Conservation (phyloP, 73 alveolate genomes). For the Diophrys appendiculata region DNA sequence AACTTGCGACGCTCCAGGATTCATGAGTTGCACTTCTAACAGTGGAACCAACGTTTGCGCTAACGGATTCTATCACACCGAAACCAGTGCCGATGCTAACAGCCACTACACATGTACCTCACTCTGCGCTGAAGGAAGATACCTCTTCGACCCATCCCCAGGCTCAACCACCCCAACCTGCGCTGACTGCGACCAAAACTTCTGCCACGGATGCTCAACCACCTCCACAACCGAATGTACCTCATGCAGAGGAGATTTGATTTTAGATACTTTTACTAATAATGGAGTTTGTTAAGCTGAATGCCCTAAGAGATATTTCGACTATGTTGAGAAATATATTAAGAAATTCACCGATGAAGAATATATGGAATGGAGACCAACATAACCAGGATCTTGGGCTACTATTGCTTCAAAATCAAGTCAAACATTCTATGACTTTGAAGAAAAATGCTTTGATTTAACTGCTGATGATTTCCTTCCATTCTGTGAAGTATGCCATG, state of each 20-base stretch:
- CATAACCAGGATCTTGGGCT: neutral
- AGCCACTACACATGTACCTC: neutral
- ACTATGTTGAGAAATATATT: neutral
- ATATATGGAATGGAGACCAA: neutral
- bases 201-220: neutral
- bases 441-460: neutral
- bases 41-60: neutral
- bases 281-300: neutral
- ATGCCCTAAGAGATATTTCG: neutral
- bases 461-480: neutral
- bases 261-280: neutral
- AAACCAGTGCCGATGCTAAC: neutral
- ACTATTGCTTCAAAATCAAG: neutral
- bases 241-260: neutral
- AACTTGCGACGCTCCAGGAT: neutral
- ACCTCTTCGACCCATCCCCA: neutral
- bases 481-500: neutral
- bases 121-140: neutral
- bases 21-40: neutral
- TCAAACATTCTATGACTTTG: neutral
- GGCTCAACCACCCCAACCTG: neutral
- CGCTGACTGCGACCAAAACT: neutral
- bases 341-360: neutral
- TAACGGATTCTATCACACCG: neutral
- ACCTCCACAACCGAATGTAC: neutral